Evolutionary conservation across 2,329 filamentous ascomycete genomes (phyloP).

Genomic region (Colletotrichum navitas): DNA sequence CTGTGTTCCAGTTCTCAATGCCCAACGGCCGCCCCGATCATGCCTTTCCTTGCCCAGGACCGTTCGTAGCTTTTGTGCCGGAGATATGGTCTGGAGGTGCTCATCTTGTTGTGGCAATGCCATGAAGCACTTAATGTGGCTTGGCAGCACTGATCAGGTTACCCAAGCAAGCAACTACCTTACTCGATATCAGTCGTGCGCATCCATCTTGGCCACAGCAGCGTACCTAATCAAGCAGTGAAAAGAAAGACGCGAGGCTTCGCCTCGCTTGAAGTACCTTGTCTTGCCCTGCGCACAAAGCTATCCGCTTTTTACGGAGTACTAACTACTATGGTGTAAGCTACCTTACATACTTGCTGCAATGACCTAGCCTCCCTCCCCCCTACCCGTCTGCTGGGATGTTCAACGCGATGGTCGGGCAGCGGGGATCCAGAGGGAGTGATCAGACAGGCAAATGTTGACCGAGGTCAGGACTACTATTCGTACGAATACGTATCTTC

Average conservation of each 20-base stretch:
- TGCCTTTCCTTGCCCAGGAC: constrained; percentile 31
- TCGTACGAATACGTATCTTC: neutral
- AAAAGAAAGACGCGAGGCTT: constrained; percentile 17
- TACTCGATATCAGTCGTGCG: neutral
- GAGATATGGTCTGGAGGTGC: constrained; percentile 31
- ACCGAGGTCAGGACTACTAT: neutral
- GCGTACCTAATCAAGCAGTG: neutral
- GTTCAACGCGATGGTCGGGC: constrained; percentile 37
- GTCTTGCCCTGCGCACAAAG: constrained; percentile 11
- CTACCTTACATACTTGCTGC: neutral
- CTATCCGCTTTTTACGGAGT: constrained; percentile 16
- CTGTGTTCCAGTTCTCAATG: constrained; percentile 28
- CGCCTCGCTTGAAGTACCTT: constrained; percentile 14
- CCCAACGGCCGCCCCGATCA: constrained; percentile 30
- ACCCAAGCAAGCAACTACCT: constrained; percentile 14
- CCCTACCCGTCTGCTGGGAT: constrained; percentile 34
- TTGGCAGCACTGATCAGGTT: neutral
- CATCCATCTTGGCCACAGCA: neutral
- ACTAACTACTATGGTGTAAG: neutral
- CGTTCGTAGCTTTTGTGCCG: constrained; percentile 38
- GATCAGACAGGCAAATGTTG: constrained; percentile 13
- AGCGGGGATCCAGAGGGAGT: constrained; percentile 25
- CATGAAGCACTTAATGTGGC: constrained; percentile 17
- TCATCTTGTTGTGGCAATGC: constrained; percentile 33
- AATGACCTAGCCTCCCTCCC: neutral